phyloP scores from a whole-genome alignment of 495 filamentous ascomycete species.

The Elasticomyces elasticus region DNA sequence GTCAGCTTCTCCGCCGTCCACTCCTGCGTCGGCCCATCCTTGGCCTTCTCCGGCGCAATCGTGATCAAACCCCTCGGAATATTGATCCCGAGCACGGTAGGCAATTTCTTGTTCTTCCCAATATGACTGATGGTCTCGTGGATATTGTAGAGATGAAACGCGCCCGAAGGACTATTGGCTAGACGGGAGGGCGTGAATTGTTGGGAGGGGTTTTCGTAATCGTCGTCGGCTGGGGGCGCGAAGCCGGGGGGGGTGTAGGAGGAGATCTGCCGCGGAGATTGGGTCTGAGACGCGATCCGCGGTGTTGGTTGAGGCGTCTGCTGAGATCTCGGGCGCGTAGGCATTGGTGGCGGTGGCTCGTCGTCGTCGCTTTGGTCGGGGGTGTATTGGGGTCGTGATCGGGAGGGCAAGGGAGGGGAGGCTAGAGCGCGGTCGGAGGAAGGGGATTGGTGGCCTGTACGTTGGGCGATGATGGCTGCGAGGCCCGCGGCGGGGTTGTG shows the following conservation, averaged over 20 bases:
- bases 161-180: no score
- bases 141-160: slow-evolving; percentile 85
- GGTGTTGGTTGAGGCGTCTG: slow-evolving; percentile 39
- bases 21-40: slow-evolving; percentile 73
- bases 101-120: slow-evolving; percentile 96
- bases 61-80: slow-evolving; percentile 76
- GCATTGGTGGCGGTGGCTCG: slow-evolving; percentile 54
- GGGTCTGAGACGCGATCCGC: slow-evolving; percentile 37
- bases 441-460: slow-evolving; percentile 27
- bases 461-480: slow-evolving; percentile 58
- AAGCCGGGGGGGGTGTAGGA: slow-evolving; percentile 21
- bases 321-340: slow-evolving; percentile 57
- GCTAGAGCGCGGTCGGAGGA: slow-evolving; percentile 28
- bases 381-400: slow-evolving; percentile 42
- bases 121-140: slow-evolving; percentile 91
- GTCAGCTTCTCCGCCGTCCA: slow-evolving; percentile 90
- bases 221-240: slow-evolving; percentile 8
- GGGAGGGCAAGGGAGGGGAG: slow-evolving; percentile 31
- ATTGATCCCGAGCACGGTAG: slow-evolving; percentile 86
- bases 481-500: slow-evolving; percentile 62
- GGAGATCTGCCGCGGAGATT: slow-evolving; percentile 43
- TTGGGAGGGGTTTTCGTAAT: slow-evolving; percentile 12
- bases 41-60: slow-evolving; percentile 73
- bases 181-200: no score
- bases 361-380: slow-evolving; percentile 54